phyloP scores from a whole-genome alignment of 345 rosid genomes.

The Camelina sativa region DNA sequence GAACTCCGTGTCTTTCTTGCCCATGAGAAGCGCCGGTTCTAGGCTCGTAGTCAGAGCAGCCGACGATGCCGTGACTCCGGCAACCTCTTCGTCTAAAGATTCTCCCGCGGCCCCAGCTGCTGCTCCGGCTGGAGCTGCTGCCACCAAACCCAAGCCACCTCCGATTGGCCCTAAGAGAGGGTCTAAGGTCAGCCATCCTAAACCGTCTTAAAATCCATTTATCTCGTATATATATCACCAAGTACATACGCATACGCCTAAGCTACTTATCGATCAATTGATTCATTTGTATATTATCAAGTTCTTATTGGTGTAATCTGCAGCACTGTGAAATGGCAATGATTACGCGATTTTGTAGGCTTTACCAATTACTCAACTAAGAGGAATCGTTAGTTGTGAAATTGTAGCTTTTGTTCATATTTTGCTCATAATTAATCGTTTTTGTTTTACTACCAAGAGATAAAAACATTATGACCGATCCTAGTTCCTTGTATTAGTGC shows the following conservation, averaged over 20 bases:
- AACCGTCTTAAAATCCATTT: background rate
- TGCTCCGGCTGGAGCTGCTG: slow-evolving; percentile 44
- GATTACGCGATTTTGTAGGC: too few relatives aligned
- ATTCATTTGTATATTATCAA: background rate
- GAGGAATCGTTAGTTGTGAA: background rate
- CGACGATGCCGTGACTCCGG: slow-evolving; percentile 56
- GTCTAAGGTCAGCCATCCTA: slow-evolving; percentile 60
- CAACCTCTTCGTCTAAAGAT: slow-evolving; percentile 45
- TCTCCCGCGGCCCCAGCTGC: slow-evolving; percentile 44
- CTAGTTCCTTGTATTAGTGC: too few relatives aligned
- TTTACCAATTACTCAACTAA: background rate
- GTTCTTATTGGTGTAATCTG: too few relatives aligned
- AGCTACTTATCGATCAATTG: background rate
- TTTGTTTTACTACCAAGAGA: too few relatives aligned
- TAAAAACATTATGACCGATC: too few relatives aligned
- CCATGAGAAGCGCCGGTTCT: slow-evolving; percentile 40
- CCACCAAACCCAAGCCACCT: slow-evolving; percentile 73
- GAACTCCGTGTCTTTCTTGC: slow-evolving; percentile 58
- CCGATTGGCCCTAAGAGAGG: slow-evolving; percentile 97
- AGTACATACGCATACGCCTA: background rate
- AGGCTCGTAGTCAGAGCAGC: slow-evolving; percentile 71
- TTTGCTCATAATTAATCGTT: background rate
- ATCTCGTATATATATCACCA: background rate
- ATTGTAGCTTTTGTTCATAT: background rate
- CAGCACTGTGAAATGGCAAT: too few relatives aligned